Base-by-base conservation (phyloP, 164 flowering plant genomes). In the Berberis thunbergii region DNA sequence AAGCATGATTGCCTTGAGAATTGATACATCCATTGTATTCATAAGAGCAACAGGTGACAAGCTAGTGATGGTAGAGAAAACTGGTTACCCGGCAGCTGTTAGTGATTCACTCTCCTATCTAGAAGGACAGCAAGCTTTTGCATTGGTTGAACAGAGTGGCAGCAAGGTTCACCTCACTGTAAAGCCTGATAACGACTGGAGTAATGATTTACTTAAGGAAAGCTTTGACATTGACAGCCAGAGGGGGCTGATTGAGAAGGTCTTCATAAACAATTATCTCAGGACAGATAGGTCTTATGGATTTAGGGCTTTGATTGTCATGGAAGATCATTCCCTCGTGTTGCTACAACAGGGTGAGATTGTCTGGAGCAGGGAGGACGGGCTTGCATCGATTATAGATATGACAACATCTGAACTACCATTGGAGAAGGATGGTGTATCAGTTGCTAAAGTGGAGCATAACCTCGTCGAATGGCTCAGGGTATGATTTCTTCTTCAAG, bases 321-420 rank as follows among this genome's bases (percentile, higher is more conserved):
- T 91, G 97, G 97, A 91, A 74, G 97, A 95, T 76, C 89, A 95
- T 75, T 91, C 99, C 10, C 76, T 87, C 43, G 65, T 86, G 64
- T 75, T 95, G 66, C 59, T 91, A 53, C 99, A 95, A 66, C 97
- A 95, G 74, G 97, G 99, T 67, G 87, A 75, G 64, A 80, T 89
- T 81, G 97, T 95, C 38, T 95, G 99, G 99, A 79, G 80, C 62
- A 81, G 97, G 76, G 99, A 95, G 70, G 99, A 95, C 75, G 93
- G 96, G 45, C 89, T 95, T 67, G 97, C 96, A 61, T 95, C 97
- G 45, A 73, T 95, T 69, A 67, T 86, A 57, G 96, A 84, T 76
- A 87, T 84, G 48, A 83, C 86, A 53, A 83, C 97, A 67, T 84
- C 94, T 44, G 97, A 94, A 72, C 82, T 94, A 55, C 96, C 99